phyloP scores from a whole-genome alignment of 148 eudicot genomes.

The Persicaria tinctoria region DNA sequence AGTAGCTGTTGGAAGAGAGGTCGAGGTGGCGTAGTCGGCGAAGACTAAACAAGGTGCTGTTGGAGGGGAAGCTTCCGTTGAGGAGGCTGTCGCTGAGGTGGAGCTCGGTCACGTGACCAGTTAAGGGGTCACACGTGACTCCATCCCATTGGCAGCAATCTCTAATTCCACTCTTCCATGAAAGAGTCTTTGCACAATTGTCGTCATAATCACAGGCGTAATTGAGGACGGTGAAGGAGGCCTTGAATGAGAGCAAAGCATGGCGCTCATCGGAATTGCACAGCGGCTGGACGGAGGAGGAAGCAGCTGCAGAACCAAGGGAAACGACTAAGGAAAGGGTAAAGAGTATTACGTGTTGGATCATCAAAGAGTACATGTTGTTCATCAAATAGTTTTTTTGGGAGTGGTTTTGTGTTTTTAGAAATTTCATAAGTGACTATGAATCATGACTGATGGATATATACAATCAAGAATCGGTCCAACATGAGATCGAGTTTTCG shows the following conservation, averaged over 20 bases:
- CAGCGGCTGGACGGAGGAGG: neutral
- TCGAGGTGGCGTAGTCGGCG: constrained; percentile 11
- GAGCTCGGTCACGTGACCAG: constrained; percentile 20
- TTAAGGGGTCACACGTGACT: constrained; percentile 14
- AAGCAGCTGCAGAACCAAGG: neutral
- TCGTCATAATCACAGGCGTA: too few relatives aligned
- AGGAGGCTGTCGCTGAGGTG: constrained; percentile 20
- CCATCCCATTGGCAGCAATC: constrained; percentile 27
- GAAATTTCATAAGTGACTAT: too few relatives aligned
- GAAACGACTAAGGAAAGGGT: neutral
- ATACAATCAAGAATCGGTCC: too few relatives aligned
- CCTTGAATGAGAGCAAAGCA: neutral
- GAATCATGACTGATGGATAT: too few relatives aligned
- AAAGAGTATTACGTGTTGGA: too few relatives aligned
- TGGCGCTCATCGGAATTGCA: neutral
- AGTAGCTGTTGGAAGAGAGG: neutral
- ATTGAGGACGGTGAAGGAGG: neutral
- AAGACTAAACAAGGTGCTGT: constrained; percentile 14
- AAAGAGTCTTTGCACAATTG: neutral
- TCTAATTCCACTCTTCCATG: constrained; percentile 10
- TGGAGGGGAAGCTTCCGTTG: constrained; percentile 16
- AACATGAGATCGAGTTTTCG: too few relatives aligned
- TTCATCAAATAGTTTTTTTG: too few relatives aligned
- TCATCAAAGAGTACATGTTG: too few relatives aligned
- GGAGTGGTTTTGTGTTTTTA: too few relatives aligned